Evolutionary conservation across 1,284 basidiomycete genomes (phyloP), one percentile per base, ranked within the genome.

Genomic region (Lignosus rhinocerotis): DNA sequence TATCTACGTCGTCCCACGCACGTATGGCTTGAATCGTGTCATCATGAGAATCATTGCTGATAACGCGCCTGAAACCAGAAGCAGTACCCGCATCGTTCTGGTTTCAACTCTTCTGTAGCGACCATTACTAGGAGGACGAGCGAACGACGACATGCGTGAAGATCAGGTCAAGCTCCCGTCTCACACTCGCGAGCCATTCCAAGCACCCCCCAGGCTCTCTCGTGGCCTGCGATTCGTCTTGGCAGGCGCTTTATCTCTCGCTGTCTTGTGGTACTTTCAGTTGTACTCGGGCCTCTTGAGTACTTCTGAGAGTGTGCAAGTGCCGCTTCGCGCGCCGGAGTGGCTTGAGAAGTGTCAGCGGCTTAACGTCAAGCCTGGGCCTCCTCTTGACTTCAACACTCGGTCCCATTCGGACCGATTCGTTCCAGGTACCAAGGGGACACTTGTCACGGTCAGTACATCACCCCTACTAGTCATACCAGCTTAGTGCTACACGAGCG

Each of bases 341-440:
- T 69, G 67, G 21, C 64, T 73, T 14, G 69, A 70, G n/a, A 74
- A 72, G 53, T 85, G 83, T 62, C 67, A 69, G 12, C 65, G 75
- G 36, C 69, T 82, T 21, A 58, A 70, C 21, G 53, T 68, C 11
- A 67, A 73, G 41, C 73, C 76, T n/a, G 78, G 79, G 1, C 76
- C 80, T 21, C 73, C 83, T 3, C 53, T 68, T 0, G 66, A 80
- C 55, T 88, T 86, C 60, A 68, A 77, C 51, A 62, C 73, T 41
- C 78, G 90, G 11, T 76, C 72, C 1, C 66, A 72, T 31, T 90
- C 85, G 6, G 90, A 93, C 69, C 78, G 92, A 7, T 91, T 82
- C 68, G 86, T 82, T n/a, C 67, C 72, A 2, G 86, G 84, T 16
- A 87, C 88, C 0, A 75, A 74, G 46, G 75, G 86, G 9, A 78